Base-by-base conservation (phyloP, 116 monocot species). In the Zostera marina region DNA sequence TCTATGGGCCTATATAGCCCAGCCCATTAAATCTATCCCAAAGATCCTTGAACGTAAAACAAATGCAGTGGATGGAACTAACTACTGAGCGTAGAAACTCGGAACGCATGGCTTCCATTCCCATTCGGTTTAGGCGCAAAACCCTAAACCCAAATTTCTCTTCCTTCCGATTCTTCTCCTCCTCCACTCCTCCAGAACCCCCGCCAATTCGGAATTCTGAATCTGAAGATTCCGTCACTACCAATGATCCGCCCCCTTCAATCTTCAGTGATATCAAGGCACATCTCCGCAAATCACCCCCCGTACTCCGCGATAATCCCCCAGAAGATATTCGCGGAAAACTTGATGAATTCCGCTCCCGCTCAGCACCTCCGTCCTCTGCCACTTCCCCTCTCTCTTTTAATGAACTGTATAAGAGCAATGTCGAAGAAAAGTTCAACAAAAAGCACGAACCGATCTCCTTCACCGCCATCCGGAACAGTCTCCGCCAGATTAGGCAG, bases 221-320 rank as follows among this genome's bases (percentile, higher is more conserved):
- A 25, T 5, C 32, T 32, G 32, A 32, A 5, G 32, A 25, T 25
- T 17, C 22, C 56, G 57, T 41, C 26, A 47, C 22, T n/a, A 5
- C 51, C 46, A 13, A 63, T 1, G 0, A 64, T 2, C 68, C 71
- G 16, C 20, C 70, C 11, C 45, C 73, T 47, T 79, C 85, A 44
- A 52, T 65, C 52, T 78, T 92, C 66, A 64, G 72, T 64, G 86
- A 91, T 47, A 73, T 91, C 54, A 85, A 82, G 61, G 60, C 85
- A 41, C 57, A 71, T 22, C 83, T 87, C 63, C 73, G 49, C 26
- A 66, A 70, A 41, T 65, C 77, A 13, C 54, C 71, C 11, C 59
- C 88, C 5, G 49, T 74, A n/a, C 58, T 59, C 0, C 41, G 80
- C 79, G 79, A 53, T 74, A n/a, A 58, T 59, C 0, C 41, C 80